These are phyloP conservation scores for Fusarium mexicanum DNA, from an alignment of 2,329 filamentous ascomycete genomes.

Conservation along the genomic window DNA sequence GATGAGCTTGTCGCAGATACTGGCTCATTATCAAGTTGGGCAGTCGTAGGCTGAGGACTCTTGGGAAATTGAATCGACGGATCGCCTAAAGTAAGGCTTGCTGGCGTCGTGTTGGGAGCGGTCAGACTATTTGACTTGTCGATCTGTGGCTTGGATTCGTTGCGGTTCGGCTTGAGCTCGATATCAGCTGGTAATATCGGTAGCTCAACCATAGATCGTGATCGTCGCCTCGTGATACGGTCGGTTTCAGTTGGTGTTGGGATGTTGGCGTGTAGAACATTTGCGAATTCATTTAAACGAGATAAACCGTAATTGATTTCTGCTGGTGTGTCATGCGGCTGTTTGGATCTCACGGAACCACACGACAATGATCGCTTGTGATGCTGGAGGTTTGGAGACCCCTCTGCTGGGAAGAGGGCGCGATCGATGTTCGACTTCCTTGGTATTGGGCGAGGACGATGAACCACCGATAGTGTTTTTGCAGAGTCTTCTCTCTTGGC, in stretches of 20 bases:
- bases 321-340: slow-evolving; percentile 62
- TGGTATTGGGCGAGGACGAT: slow-evolving; percentile 66
- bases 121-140: background rate
- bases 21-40: slow-evolving; percentile 6
- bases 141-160: background rate
- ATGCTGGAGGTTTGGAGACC: slow-evolving; percentile 47
- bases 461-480: slow-evolving; percentile 51
- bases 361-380: slow-evolving; percentile 62
- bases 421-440: slow-evolving; percentile 58
- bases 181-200: slow-evolving; percentile 27
- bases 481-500: slow-evolving; percentile 5
- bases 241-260: slow-evolving; percentile 1
- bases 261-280: slow-evolving; percentile 6
- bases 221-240: slow-evolving; percentile 40
- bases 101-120: background rate
- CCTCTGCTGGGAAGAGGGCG: slow-evolving; percentile 58
- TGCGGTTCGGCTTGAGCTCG: background rate
- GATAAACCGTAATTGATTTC: slow-evolving; percentile 53
- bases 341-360: slow-evolving; percentile 56
- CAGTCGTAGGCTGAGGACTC: background rate
- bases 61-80: slow-evolving; percentile 14
- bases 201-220: slow-evolving; percentile 40
- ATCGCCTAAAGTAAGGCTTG: slow-evolving; percentile 1
- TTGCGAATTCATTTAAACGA: slow-evolving; percentile 55
- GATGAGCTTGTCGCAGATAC: slow-evolving; percentile 1